These are phyloP conservation scores for Endocarpon pusillum DNA, from an alignment of 495 filamentous ascomycete genomes.

Conservation along the genomic window DNA sequence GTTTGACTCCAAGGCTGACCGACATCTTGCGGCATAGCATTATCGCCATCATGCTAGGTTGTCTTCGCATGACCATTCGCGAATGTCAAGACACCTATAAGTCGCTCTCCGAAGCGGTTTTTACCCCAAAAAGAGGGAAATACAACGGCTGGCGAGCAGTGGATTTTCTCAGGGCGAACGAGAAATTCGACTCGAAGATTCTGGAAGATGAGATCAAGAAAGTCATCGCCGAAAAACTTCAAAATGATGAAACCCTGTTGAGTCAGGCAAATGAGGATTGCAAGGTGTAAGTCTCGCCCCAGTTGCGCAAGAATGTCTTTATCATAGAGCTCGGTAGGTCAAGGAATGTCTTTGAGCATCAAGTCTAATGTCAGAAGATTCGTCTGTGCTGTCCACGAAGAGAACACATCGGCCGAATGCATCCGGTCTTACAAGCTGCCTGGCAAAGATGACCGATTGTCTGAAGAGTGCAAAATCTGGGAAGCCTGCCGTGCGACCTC, in stretches of 20 bases:
- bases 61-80: neutral
- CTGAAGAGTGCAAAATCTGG: slow-evolving; percentile 4
- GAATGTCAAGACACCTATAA: neutral
- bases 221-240: neutral
- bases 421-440: slow-evolving; percentile 1
- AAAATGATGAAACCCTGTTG: neutral
- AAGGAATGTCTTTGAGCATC: slow-evolving; percentile 3
- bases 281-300: neutral
- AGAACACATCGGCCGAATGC: slow-evolving; percentile 1
- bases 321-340: no score
- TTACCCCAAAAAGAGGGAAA: neutral
- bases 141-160: neutral
- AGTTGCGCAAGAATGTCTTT: no score
- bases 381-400: neutral
- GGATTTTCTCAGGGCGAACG: neutral
- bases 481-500: slow-evolving; percentile 6
- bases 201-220: neutral
- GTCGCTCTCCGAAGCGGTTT: neutral
- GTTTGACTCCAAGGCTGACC: no score
- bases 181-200: neutral
- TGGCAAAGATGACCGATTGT: neutral
- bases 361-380: slow-evolving; percentile 2
- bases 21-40: slow-evolving; percentile 5
- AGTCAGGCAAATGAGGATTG: neutral
- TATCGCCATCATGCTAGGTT: slow-evolving; percentile 9